Evolutionary conservation across 1,284 basidiomycete genomes (phyloP).

Genomic region (Tilletiaria anomala): DNA sequence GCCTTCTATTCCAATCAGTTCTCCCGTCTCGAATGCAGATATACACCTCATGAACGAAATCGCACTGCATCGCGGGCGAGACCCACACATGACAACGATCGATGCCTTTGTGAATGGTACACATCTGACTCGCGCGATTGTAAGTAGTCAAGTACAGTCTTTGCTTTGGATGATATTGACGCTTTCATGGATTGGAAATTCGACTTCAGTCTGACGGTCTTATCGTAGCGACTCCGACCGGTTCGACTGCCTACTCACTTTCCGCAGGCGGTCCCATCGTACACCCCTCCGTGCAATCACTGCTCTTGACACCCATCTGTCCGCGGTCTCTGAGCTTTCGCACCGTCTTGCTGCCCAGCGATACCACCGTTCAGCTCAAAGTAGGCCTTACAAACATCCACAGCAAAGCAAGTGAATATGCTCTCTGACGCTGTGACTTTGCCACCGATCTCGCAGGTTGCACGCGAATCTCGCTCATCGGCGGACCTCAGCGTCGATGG

Average conservation of each 20-base stretch:
- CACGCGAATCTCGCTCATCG: constrained; percentile 64
- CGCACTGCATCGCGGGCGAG: constrained; percentile 74
- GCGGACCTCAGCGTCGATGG: constrained; percentile 89
- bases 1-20: constrained; percentile 5
- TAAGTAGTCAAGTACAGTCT: no score
- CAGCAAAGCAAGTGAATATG: background rate
- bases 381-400: constrained; percentile 44
- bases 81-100: constrained; percentile 81
- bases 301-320: constrained; percentile 86
- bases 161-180: background rate
- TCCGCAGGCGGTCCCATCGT: constrained; percentile 93
- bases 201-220: constrained; percentile 67
- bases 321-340: constrained; percentile 83
- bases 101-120: constrained; percentile 91
- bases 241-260: constrained; percentile 89
- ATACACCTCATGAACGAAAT: constrained; percentile 98
- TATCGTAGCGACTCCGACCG: constrained; percentile 88
- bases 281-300: constrained; percentile 74
- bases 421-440: constrained; percentile 1
- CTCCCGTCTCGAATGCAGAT: no score
- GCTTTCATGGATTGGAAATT: background rate
- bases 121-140: constrained; percentile 85
- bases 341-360: constrained; percentile 71
- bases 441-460: constrained; percentile 49
- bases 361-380: constrained; percentile 64